Conservation (phyloP, 306 rosid species). For the Senna siamea region DNA sequence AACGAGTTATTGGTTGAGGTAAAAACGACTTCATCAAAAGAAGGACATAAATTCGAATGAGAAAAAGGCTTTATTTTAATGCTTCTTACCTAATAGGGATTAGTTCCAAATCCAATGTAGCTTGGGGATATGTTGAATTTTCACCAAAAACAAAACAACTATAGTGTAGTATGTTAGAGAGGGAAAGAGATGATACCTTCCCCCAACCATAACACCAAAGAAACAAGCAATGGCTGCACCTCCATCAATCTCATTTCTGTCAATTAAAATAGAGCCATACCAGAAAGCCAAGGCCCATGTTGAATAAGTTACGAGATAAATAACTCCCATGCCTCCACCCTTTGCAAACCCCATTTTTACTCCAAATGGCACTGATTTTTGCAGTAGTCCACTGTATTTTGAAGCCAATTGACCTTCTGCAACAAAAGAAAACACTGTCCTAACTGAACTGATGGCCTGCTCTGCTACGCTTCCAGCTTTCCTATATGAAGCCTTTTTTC, state of each 20-base stretch:
- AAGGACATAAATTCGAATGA: too few relatives aligned
- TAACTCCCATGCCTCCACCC: conserved; percentile 87
- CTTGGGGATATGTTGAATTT: too few relatives aligned
- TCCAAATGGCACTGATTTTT: conserved; percentile 70
- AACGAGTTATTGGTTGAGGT: too few relatives aligned
- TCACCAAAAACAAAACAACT: too few relatives aligned
- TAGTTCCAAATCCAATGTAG: too few relatives aligned
- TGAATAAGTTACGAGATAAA: conserved; percentile 79
- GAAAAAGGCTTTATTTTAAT: too few relatives aligned
- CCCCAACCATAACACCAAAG: conserved; percentile 89
- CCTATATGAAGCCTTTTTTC: conserved; percentile 70
- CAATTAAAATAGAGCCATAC: conserved; percentile 74
- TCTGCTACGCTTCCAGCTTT: conserved; percentile 80
- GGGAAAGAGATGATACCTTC: conserved; percentile 58
- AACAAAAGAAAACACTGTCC: conserved; percentile 90
- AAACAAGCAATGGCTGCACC: conserved; percentile 91
- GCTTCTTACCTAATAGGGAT: too few relatives aligned
- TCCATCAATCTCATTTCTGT: conserved; percentile 61
- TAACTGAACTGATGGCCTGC: conserved; percentile 77
- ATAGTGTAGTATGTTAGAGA: background rate
- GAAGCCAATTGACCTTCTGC: conserved; percentile 67
- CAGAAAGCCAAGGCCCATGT: conserved; percentile 97
- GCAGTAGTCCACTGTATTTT: conserved; percentile 58
- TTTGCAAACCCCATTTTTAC: conserved; percentile 80
- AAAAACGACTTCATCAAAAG: too few relatives aligned